Base-by-base conservation (phyloP, 768 basidiomycete species). In the Suillus hirtellus region DNA sequence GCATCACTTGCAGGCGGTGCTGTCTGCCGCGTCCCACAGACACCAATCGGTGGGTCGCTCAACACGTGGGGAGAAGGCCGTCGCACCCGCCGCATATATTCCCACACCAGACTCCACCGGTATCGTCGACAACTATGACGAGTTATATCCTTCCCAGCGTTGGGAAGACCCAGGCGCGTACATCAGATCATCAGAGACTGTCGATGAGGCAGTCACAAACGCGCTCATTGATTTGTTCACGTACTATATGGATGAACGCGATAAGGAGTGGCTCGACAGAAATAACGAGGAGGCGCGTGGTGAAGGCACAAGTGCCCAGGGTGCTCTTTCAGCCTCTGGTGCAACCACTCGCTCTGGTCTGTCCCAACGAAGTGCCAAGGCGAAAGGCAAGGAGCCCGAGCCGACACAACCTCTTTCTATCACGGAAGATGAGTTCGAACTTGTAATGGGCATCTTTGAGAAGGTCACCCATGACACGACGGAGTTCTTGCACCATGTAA, bases 201-300 rank as follows among this genome's bases (percentile, higher is more conserved):
- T 91, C 67, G 97, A 99, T 69, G 94, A 95, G 67, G 80, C 85
- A 10, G 79, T 82, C 67, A 74, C 75, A 4, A 81, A 78, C 66
- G 86, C 85, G 12, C 84, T 95, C 62, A 78, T 85, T 38, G 87
- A 90, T 68, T 90, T 90, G 0, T 90, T 90, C 76, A 87, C 88
- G 2, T 98, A 99, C 72, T 92, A 87, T 67, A 92, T 98, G 91
- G 96, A 99, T 69, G 97, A 99, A 75, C 89, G 90, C 19, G 96
- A 99, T 78, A 88, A 90, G 70, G 90, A 91, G 66, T 99, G 96
- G 96, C 84, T 99, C 38, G 90, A 92, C 69, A 90, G 87, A 77
- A 94, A 93, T 71, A 97, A 98, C 69, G 89, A 89, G 70, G 86
- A 89, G 62, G 92, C 91, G 2, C 83, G 89, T 15, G 92, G 90